A percentile compares a stretch with the other conserved stretches of the same genome.
phyloP scores from a whole-genome alignment of 768 basidiomycete genomes.

The Mrakia gelida region DNA sequence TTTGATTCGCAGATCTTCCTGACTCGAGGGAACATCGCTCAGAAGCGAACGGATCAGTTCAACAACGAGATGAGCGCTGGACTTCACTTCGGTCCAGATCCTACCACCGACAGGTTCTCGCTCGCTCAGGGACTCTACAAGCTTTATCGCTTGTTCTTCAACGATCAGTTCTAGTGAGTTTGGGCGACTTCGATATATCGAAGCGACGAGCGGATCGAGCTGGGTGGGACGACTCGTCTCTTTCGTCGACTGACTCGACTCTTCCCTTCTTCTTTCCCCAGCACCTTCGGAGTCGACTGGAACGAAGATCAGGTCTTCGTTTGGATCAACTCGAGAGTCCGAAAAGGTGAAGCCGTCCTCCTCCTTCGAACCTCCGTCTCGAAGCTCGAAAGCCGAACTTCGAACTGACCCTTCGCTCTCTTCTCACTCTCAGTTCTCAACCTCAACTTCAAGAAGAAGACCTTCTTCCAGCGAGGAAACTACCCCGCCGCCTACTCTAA shows the following conservation, averaged over 20 bases:
- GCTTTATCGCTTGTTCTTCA: conserved; percentile 60
- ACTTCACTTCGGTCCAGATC: conserved; percentile 60
- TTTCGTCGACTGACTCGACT: too few relatives aligned
- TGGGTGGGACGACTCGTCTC: too few relatives aligned
- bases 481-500: conserved; percentile 25
- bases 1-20: conserved; percentile 51
- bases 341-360: neutral
- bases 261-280: too few relatives aligned
- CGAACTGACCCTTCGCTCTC: neutral
- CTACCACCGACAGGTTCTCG: conserved; percentile 56
- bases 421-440: neutral
- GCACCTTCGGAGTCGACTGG: conserved; percentile 30
- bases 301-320: conserved; percentile 14
- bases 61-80: conserved; percentile 54
- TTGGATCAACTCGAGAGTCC: conserved; percentile 17
- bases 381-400: neutral
- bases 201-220: too few relatives aligned
- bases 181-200: too few relatives aligned
- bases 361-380: neutral
- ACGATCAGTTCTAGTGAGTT: conserved; percentile 55
- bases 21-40: conserved; percentile 56
- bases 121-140: conserved; percentile 75
- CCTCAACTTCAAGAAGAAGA: conserved; percentile 8
- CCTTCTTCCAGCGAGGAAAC: conserved; percentile 11
- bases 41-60: conserved; percentile 52